A percentile compares a stretch with the other conserved stretches of the same genome.
Conservation (phyloP, 805 yeast species). For the Myxozyma mucilagina region DNA sequence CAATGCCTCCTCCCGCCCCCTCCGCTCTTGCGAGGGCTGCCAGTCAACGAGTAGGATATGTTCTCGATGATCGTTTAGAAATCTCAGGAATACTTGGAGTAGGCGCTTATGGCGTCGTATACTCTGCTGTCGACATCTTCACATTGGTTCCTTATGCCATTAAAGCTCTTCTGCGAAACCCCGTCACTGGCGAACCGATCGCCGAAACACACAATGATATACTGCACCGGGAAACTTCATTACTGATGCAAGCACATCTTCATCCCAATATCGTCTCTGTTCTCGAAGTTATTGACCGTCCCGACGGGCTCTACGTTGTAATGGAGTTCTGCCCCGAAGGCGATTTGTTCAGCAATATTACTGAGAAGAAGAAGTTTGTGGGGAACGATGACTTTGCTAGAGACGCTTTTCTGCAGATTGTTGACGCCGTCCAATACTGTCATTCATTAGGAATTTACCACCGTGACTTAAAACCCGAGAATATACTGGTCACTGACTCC, state of each 20-base stretch:
- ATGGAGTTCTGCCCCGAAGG: conserved; percentile 87
- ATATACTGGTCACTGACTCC: conserved; percentile 65
- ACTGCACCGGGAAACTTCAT: conserved; percentile 54
- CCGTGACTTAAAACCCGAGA: conserved; percentile 95
- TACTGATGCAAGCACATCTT: conserved; percentile 71
- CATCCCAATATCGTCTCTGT: conserved; percentile 80
- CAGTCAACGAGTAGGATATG: conserved; percentile 30
- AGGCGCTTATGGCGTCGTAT: conserved; percentile 84
- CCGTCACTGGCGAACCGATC: conserved; percentile 13
- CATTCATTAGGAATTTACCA: conserved; percentile 84
- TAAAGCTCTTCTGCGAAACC: conserved; percentile 59
- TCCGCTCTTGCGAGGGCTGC: conserved; percentile 22
- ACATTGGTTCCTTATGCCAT: conserved; percentile 63
- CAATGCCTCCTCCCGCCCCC: conserved; percentile 10
- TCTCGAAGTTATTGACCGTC: conserved; percentile 66
- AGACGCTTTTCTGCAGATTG: conserved; percentile 68
- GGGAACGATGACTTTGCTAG: conserved; percentile 52
- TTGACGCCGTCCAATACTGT: conserved; percentile 79
- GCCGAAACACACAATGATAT: conserved; percentile 19
- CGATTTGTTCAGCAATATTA: conserved; percentile 83
- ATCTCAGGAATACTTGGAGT: conserved; percentile 55
- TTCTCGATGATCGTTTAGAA: conserved; percentile 31
- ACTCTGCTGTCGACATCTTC: conserved; percentile 58
- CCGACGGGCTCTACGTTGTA: conserved; percentile 56
- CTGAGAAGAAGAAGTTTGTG: conserved; percentile 60